Base-by-base conservation (phyloP, 306 rosid species). In the Prunus campanulata region DNA sequence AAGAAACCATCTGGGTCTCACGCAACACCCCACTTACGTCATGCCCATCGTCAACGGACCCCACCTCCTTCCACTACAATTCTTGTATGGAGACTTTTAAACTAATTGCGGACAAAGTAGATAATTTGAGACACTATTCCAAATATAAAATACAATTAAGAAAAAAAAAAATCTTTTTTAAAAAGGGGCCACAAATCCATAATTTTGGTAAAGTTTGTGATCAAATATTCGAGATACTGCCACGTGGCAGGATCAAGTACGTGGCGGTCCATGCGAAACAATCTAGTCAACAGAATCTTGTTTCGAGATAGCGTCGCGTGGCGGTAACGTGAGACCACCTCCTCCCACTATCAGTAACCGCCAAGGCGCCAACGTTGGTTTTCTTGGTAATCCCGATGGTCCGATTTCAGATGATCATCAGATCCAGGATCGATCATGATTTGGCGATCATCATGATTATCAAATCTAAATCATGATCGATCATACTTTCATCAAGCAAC, bases 181-280 rank as follows among this genome's bases (percentile, higher is more conserved):
- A 7, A 1, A 39, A 7, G 9, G 9, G 10, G 9, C 44, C 44
- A 39, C 44, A 39, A 39, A 39, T 39, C 44, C 44, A 39, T 52
- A 52, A 52, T 1, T 52, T 15, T 52, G 20, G 5, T 5, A 4
- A 14, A 14, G n/a, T 18, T 52, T 25, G 8, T 60, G 13, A 8
- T 14, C 4, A 48, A 15, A 7, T 1, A 2, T 9, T 5, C 19
- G 2, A 5, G 54, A 66, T 59, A 22, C 8, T 0, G 72, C 25
- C 80, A 70, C 77, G 68, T 70, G 80, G 74, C 47, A 2, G 25
- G 11, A 60, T 57, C 77, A 19, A 16, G 61, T 52, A 25, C 70
- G 1, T 44, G 25, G n/a, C 35, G 70, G 47, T 5, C 16, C 74
- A 5, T 16, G 10, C 29, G 30, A 27, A 35, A 64, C 27, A 20